Evolutionary conservation across 2,329 filamentous ascomycete species (phyloP), one percentile per base, ranked within the genome.

Genomic region (Gyromitra esculenta): DNA sequence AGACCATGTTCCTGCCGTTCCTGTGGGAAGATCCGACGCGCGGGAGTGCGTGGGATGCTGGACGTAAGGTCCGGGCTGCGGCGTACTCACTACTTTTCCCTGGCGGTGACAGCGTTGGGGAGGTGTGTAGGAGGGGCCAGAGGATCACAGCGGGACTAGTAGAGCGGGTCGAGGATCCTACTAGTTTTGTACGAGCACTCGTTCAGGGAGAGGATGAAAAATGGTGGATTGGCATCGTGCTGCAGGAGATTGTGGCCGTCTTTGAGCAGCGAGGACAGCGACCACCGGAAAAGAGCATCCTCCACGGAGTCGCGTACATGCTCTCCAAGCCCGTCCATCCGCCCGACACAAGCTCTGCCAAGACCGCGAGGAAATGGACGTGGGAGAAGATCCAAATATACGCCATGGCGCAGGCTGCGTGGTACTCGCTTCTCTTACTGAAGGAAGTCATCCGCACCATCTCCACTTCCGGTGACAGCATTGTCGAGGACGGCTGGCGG

Each of bases 21-120:
- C 25, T 79, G 15, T 78, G 76, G 72, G 79, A 79, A 25, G 79
- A 79, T 37, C 69, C 78, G 1, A 78, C 57, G 9, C 60, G 77
- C 0, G 65, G 54, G 0, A 65, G 66, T 21, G 79, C 79, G 0
- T 79, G 79, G 79, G 73, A 79, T 11, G 69, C 75, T 0, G 75
- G 77, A 0, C 18, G 43, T 2, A 18, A 31, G 18, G 50, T 79
- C 5, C 59, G 79, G 15, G 60, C 59, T 1, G 35, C 59, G 3
- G 65, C 75, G 8, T 79, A 79, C 52, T 54, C 68, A 2, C 59
- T 79, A 5, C 64, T 79, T 7, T 73, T 78, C 13, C 41, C 52
- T 1, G 54, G 9, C 6, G 37, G 45, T 5, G 25, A 15, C 5
- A 31, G 35, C 0, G 62, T 78, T 2, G 67, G 62, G 37, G 78